Evolutionary conservation across 129 eudicot species (phyloP), one percentile per base, ranked within the genome.

Genomic region (Saussurea involucrata): DNA sequence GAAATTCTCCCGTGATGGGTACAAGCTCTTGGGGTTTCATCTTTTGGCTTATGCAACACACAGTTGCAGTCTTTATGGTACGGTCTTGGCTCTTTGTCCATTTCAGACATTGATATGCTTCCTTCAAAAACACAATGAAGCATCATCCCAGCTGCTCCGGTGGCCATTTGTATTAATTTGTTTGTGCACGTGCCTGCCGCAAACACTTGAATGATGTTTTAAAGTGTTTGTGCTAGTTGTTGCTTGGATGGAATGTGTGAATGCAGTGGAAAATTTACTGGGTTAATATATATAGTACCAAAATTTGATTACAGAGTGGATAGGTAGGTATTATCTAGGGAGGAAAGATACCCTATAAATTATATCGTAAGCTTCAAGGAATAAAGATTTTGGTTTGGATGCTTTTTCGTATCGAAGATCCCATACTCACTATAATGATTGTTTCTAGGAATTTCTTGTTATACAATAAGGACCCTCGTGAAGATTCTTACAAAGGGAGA

Each of bases 1-100:
- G 85, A 72, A 72, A 85, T 72, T 72, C 25, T 77, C 33, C 64
- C 70, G 20, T 69, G 76, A 28, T 65, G 66, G 27, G 5, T 24
- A 60, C 57, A 77, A 64, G 75, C 15, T 18, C 3, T 49, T 18
- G 77, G 55, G 49, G 5, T 29, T 63, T 61, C 76, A 31, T 79
- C 66, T 21, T 20, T 70, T 20, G 27, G 21, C 60, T 40, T 70
- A 49, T 37, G 74, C 27, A 70, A 46, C 31, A 1, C 58, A 70
- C 74, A 70, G 20, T 9, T 70, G 74, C 61, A 70, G 74, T 70
- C n/a, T 68, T 68, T 68, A 68, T 68, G 73, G 20, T 68, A 68
- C 3, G 29, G 73, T 29, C 73, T 33, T 37, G 6, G 25, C 42
- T 68, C 49, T 15, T 31, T 15, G 46, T 68, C 73, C 4, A 7